phyloP scores from a whole-genome alignment of 2,329 filamentous ascomycete genomes.

The Sphaceloma murrayae region DNA sequence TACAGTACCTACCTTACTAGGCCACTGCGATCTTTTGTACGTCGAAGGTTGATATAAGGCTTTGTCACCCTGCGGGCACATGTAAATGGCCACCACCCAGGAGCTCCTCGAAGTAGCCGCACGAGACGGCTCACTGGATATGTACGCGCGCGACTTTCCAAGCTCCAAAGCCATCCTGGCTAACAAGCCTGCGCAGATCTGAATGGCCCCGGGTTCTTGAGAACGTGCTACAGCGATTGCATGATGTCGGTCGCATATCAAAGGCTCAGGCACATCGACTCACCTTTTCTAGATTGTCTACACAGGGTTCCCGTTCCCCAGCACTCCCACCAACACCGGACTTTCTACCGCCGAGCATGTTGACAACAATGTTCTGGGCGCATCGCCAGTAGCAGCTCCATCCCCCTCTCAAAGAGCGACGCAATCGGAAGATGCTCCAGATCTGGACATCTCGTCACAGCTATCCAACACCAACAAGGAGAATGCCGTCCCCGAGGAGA shows the following conservation, averaged over 20 bases:
- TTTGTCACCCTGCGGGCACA: too few species aligned
- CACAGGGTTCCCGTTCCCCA: slow-evolving; percentile 66
- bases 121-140: slow-evolving; percentile 49
- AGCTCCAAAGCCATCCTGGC: slow-evolving; percentile 26
- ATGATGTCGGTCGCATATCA: slow-evolving; percentile 42
- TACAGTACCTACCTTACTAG: too few species aligned
- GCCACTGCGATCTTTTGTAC: too few species aligned
- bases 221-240: slow-evolving; percentile 56
- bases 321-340: slow-evolving; percentile 40
- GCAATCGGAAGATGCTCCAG: slow-evolving; percentile 9
- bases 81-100: slow-evolving; percentile 32
- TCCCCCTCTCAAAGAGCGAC: slow-evolving; percentile 16
- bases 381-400: slow-evolving; percentile 18
- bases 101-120: slow-evolving; percentile 47
- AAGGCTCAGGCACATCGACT: slow-evolving; percentile 6
- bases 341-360: slow-evolving; percentile 25
- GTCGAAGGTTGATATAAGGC: too few species aligned
- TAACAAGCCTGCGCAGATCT: slow-evolving; percentile 41
- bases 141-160: slow-evolving; percentile 40
- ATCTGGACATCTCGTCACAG: slow-evolving; percentile 17
- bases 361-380: slow-evolving; percentile 24
- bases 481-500: slow-evolving; percentile 46
- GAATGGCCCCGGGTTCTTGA: slow-evolving; percentile 60
- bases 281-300: slow-evolving; percentile 53
- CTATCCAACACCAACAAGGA: slow-evolving; percentile 55